Evolutionary conservation across 73 alveolate species (phyloP).

Genomic region (Blepharisma stoltei): DNA sequence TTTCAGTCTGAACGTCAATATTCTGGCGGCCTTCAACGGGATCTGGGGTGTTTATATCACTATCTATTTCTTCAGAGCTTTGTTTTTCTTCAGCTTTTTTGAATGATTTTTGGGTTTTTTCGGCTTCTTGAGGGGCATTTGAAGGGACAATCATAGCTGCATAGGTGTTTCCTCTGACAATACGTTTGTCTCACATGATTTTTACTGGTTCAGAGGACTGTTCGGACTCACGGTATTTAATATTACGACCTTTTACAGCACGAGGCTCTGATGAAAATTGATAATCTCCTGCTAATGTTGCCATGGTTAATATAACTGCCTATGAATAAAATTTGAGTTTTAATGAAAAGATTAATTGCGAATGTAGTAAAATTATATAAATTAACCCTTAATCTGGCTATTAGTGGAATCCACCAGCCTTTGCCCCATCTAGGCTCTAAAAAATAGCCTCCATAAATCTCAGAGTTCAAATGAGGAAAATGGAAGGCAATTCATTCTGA

Average conservation of each 20-base stretch:
- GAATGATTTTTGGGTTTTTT: neutral
- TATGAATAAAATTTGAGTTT: too few species aligned
- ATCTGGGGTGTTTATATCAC: slow-evolving; percentile 65
- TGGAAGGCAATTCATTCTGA: too few species aligned
- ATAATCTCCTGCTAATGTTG: slow-evolving; percentile 13
- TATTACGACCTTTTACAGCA: neutral
- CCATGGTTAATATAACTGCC: neutral
- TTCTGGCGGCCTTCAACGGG: slow-evolving; percentile 70
- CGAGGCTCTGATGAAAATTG: slow-evolving; percentile 34
- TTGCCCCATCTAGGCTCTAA: too few species aligned
- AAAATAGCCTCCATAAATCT: too few species aligned
- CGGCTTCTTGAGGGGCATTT: slow-evolving; percentile 44
- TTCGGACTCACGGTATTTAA: slow-evolving; percentile 19
- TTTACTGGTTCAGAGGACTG: slow-evolving; percentile 33
- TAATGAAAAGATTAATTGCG: too few species aligned
- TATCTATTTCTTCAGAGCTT: slow-evolving; percentile 41
- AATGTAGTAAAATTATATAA: too few species aligned
- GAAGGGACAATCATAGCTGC: slow-evolving; percentile 91
- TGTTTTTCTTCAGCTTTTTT: slow-evolving; percentile 18
- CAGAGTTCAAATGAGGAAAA: too few species aligned
- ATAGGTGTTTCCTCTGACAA: slow-evolving; percentile 91
- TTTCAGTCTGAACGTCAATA: slow-evolving; percentile 77
- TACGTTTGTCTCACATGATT: slow-evolving; percentile 88
- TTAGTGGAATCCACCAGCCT: too few species aligned
- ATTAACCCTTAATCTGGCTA: too few species aligned